phyloP scores from a whole-genome alignment of 164 flowering plant species.

The Cinnamomum chago region DNA sequence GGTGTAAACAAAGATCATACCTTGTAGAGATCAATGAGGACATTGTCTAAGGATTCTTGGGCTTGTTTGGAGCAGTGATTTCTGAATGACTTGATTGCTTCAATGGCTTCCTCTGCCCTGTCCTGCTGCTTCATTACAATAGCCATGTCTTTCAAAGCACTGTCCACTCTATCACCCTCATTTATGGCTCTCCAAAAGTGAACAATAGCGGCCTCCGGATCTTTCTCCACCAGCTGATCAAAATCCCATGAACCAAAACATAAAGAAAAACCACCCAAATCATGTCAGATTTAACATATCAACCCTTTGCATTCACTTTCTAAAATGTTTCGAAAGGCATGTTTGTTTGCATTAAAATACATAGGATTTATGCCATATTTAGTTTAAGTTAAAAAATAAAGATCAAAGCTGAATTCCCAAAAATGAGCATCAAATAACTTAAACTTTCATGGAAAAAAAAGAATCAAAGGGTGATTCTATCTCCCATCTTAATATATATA shows the following conservation, averaged over 20 bases:
- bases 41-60: constrained; percentile 81
- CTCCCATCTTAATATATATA: no score
- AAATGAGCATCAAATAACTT: no score
- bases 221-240: constrained; percentile 67
- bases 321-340: neutral
- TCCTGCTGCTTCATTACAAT: constrained; percentile 90
- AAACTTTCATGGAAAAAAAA: no score
- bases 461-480: no score
- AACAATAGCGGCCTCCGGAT: constrained; percentile 75
- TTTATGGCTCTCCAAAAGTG: constrained; percentile 90
- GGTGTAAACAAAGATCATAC: constrained; percentile 25
- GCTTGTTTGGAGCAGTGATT: constrained; percentile 79
- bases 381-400: no score
- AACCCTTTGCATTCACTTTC: no score
- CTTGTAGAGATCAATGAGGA: constrained; percentile 89
- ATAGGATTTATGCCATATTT: no score
- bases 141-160: constrained; percentile 96
- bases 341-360: no score
- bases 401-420: neutral
- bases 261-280: neutral
- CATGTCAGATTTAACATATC: no score
- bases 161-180: constrained; percentile 87
- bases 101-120: constrained; percentile 87
- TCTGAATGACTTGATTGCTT: constrained; percentile 79
- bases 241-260: neutral